A percentile compares a stretch with the other conserved stretches of the same genome.
phyloP scores from a whole-genome alignment of 805 yeast species.

The Tetrapisispora iriomotensis region DNA sequence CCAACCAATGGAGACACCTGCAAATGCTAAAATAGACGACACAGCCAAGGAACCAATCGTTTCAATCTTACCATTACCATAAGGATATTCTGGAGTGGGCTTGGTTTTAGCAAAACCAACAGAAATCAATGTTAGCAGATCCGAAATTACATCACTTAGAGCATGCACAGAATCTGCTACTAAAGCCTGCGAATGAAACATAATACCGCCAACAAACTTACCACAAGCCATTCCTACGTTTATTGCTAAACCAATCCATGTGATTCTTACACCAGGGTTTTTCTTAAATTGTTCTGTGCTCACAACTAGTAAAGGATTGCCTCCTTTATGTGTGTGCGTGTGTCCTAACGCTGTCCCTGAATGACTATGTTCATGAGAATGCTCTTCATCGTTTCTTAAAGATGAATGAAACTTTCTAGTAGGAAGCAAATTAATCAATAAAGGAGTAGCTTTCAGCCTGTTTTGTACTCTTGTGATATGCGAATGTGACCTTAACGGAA shows the following conservation, averaged over 20 bases:
- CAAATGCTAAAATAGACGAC: slow-evolving; percentile 68
- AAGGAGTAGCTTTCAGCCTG: too few species aligned
- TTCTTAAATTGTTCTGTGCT: slow-evolving; percentile 37
- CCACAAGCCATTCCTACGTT: slow-evolving; percentile 80
- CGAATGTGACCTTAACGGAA: too few species aligned
- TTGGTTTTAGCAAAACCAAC: slow-evolving; percentile 62
- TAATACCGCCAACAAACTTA: slow-evolving; percentile 81
- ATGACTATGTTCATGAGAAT: slow-evolving; percentile 13
- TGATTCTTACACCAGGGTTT: slow-evolving; percentile 85
- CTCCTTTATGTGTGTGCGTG: slow-evolving; percentile 28
- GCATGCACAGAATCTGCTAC: slow-evolving; percentile 95
- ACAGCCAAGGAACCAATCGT: slow-evolving; percentile 87
- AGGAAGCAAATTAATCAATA: too few species aligned
- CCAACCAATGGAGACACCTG: slow-evolving; percentile 90
- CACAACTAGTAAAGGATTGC: slow-evolving; percentile 27
- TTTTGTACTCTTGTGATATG: too few species aligned
- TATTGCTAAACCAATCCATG: slow-evolving; percentile 81
- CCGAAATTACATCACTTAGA: slow-evolving; percentile 80
- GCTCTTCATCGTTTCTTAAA: too few species aligned
- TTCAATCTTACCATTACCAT: slow-evolving; percentile 89
- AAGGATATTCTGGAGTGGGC: slow-evolving; percentile 56
- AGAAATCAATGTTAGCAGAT: slow-evolving; percentile 78
- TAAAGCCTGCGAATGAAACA: slow-evolving; percentile 89
- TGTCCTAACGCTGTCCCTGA: slow-evolving; percentile 12
- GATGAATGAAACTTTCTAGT: too few species aligned